Conservation (phyloP, 106 monocot species). For the Hemerocallis citrina region DNA sequence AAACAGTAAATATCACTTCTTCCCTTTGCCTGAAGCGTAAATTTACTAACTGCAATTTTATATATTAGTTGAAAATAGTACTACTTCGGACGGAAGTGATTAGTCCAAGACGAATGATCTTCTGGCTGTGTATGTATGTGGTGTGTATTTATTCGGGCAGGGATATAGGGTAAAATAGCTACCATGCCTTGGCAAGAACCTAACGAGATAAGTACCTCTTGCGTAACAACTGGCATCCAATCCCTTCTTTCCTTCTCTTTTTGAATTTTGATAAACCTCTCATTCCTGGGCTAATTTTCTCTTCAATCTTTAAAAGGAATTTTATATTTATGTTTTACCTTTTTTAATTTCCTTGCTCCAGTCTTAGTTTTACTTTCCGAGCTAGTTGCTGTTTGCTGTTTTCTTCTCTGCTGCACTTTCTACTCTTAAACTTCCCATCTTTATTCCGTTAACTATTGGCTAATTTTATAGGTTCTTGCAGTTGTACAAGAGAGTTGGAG, state of each 20-base stretch:
- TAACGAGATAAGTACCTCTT: not conserved
- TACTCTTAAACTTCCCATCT: not conserved
- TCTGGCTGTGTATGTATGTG: not conserved
- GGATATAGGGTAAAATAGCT: not conserved
- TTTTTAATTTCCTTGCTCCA: not conserved
- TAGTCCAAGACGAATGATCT: no score
- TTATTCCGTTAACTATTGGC: conserved; percentile 16
- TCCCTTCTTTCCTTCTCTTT: not conserved
- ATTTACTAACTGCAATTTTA: no score
- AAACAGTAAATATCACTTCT: no score
- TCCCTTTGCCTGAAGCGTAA: no score
- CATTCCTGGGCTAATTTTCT: not conserved
- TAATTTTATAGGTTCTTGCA: conserved; percentile 93
- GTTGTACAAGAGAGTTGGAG: conserved; percentile 86
- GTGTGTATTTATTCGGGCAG: not conserved
- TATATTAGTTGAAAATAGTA: no score
- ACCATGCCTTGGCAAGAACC: not conserved
- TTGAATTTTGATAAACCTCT: not conserved
- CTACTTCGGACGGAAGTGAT: no score
- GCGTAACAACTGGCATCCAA: not conserved
- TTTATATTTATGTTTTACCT: not conserved
- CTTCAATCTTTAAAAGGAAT: not conserved
- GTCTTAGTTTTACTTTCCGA: not conserved
- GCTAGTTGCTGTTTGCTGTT: not conserved
- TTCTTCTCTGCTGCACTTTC: not conserved